Evolutionary conservation across 1,284 basidiomycete species (phyloP).

Genomic region (Boletus sp.): DNA sequence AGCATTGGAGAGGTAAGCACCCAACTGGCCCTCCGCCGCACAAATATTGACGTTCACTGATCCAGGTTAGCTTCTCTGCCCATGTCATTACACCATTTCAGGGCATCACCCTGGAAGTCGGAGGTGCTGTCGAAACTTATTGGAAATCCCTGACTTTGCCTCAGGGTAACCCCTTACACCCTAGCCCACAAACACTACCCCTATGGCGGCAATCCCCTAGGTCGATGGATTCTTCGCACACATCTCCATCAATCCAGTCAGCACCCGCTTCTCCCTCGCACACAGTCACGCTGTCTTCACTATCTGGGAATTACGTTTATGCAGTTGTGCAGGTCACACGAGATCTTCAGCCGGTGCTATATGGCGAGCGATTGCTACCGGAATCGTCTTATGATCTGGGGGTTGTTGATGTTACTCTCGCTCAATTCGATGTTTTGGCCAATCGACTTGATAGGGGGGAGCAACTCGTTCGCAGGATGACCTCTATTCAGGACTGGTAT

Average conservation of each 20-base stretch:
- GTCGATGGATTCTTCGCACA: slow-evolving; percentile 51
- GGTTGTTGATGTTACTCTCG: slow-evolving; percentile 78
- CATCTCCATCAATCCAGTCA: slow-evolving; percentile 60
- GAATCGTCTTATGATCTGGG: slow-evolving; percentile 72
- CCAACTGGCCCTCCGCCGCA: not conserved
- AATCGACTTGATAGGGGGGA: slow-evolving; percentile 44
- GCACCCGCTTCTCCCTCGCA: slow-evolving; percentile 36
- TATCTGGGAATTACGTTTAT: slow-evolving; percentile 85
- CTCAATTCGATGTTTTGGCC: slow-evolving; percentile 75
- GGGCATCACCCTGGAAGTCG: slow-evolving; percentile 92
- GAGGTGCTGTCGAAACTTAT: slow-evolving; percentile 92
- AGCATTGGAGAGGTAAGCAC: slow-evolving; percentile 83
- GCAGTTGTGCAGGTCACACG: slow-evolving; percentile 88
- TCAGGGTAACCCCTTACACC: slow-evolving; percentile 36
- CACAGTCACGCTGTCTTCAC: slow-evolving; percentile 77
- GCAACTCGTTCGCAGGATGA: slow-evolving; percentile 25
- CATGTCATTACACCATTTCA: slow-evolving; percentile 89
- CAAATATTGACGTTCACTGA: slow-evolving; percentile 16
- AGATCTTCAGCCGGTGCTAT: slow-evolving; percentile 85
- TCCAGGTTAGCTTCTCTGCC: slow-evolving; percentile 82
- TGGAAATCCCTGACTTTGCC: slow-evolving; percentile 87
- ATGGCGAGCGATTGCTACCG: slow-evolving; percentile 68
- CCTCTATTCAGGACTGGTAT: slow-evolving; percentile 55
- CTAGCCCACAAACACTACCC: slow-evolving; percentile 25
- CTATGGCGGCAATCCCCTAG: slow-evolving; percentile 35